Evolutionary conservation across 148 eudicot genomes (phyloP).

Genomic region (Silene uniflora): DNA sequence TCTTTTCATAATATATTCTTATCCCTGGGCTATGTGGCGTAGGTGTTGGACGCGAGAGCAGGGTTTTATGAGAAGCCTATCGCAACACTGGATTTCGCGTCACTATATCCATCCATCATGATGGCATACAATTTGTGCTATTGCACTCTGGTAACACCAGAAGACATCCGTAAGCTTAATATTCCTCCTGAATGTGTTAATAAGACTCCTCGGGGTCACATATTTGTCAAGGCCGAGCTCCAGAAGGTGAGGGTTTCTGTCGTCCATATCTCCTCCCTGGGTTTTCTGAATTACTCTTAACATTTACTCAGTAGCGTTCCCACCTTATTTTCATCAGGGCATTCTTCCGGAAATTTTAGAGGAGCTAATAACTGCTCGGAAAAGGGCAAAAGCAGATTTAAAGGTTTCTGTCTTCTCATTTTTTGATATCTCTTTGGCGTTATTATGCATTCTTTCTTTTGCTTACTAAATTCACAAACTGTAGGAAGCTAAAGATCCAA

Average conservation of each 20-base stretch:
- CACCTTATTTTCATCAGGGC: constrained; percentile 57
- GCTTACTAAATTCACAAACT: constrained; percentile 11
- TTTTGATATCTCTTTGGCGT: constrained; percentile 10
- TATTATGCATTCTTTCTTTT: constrained; percentile 9
- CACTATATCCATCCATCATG: constrained; percentile 98
- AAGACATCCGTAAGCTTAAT: constrained; percentile 73
- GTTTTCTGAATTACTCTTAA: not conserved
- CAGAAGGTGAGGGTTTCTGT: constrained; percentile 57
- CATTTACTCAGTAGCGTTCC: not conserved
- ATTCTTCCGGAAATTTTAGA: constrained; percentile 99
- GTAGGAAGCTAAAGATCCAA: constrained; percentile 98
- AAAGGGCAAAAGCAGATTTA: constrained; percentile 95
- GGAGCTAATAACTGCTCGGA: constrained; percentile 94
- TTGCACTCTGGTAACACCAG: constrained; percentile 93
- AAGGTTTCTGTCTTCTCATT: constrained; percentile 46
- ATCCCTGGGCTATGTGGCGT: constrained; percentile 22
- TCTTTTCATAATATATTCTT: not conserved
- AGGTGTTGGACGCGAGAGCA: constrained; percentile 94
- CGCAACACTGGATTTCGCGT: constrained; percentile 98
- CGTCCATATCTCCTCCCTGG: not conserved
- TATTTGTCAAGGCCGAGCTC: constrained; percentile 82
- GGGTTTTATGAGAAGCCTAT: constrained; percentile 98
- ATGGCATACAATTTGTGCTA: constrained; percentile 98
- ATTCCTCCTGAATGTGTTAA: constrained; percentile 78
- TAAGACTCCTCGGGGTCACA: constrained; percentile 96